Percentiles rank a stretch among this genome's conserved stretches.
phyloP scores from a whole-genome alignment of 768 basidiomycete species.

The Mycena rosella region DNA sequence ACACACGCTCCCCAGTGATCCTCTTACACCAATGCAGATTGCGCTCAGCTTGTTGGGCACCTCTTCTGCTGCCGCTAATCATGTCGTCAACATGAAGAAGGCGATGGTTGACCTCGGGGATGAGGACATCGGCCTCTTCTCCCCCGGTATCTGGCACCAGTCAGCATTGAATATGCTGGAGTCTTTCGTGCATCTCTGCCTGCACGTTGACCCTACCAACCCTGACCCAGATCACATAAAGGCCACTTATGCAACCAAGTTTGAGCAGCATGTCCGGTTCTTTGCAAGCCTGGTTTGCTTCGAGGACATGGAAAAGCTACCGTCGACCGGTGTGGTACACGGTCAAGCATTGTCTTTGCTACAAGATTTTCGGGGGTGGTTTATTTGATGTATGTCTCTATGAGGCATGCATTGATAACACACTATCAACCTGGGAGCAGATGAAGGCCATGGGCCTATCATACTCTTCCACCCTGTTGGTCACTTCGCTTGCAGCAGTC shows the following conservation, averaged over 20 bases:
- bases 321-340: conserved; percentile 18
- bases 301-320: conserved; percentile 3
- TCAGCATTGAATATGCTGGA: too few relatives aligned
- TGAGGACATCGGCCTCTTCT: too few relatives aligned
- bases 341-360: conserved; percentile 13
- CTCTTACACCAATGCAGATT: too few relatives aligned
- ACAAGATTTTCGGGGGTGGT: neutral
- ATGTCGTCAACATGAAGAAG: too few relatives aligned
- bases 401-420: neutral
- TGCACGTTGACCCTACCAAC: neutral
- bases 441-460: neutral
- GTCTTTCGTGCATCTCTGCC: too few relatives aligned
- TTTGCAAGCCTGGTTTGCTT: neutral
- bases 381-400: neutral
- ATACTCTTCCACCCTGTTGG: too few relatives aligned
- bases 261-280: neutral
- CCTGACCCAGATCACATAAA: neutral
- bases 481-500: neutral
- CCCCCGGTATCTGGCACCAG: too few relatives aligned
- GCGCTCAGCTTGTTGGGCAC: too few relatives aligned
- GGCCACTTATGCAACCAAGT: conserved; percentile 1
- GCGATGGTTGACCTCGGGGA: too few relatives aligned
- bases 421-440: neutral
- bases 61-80: too few relatives aligned
- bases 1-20: too few relatives aligned